Conservation (phyloP, 2,329 filamentous ascomycete genomes). For the Stylonectria norvegica region DNA sequence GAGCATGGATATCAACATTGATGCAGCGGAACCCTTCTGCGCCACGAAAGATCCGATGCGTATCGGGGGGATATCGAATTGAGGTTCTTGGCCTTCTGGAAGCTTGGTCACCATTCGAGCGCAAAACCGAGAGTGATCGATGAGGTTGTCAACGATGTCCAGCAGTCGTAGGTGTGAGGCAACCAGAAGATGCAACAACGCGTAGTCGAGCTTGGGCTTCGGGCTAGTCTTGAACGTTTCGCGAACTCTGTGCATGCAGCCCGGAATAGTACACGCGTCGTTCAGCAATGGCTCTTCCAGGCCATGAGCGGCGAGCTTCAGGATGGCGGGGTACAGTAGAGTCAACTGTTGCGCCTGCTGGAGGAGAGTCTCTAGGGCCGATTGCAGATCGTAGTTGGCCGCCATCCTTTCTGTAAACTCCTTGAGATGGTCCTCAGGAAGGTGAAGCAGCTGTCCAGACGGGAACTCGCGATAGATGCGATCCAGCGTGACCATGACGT, state of each 20-base stretch:
- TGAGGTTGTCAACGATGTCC: conserved; percentile 35
- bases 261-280: conserved; percentile 26
- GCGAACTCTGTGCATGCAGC: conserved; percentile 33
- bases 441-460: conserved; percentile 14
- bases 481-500: conserved; percentile 23
- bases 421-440: conserved; percentile 21
- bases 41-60: conserved; percentile 39
- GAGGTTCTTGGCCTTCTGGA: conserved; percentile 27
- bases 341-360: conserved; percentile 33
- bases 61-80: conserved; percentile 38
- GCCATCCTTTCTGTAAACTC: conserved; percentile 22
- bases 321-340: conserved; percentile 33
- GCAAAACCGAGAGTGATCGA: conserved; percentile 32
- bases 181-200: conserved; percentile 36
- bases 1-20: conserved; percentile 33
- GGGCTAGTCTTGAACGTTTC: conserved; percentile 12
- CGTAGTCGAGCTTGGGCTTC: conserved; percentile 27
- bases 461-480: conserved; percentile 15
- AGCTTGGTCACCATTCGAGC: conserved; percentile 26
- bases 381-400: conserved; percentile 23
- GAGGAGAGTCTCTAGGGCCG: conserved; percentile 35
- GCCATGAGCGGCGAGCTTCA: conserved; percentile 19
- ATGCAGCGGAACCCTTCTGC: conserved; percentile 30
- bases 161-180: conserved; percentile 37
- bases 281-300: conserved; percentile 1